Evolutionary conservation across 1,139 yeast genomes (phyloP), one percentile per base, ranked within the genome.

Genomic region (Sugiyamaella grinbergsii): DNA sequence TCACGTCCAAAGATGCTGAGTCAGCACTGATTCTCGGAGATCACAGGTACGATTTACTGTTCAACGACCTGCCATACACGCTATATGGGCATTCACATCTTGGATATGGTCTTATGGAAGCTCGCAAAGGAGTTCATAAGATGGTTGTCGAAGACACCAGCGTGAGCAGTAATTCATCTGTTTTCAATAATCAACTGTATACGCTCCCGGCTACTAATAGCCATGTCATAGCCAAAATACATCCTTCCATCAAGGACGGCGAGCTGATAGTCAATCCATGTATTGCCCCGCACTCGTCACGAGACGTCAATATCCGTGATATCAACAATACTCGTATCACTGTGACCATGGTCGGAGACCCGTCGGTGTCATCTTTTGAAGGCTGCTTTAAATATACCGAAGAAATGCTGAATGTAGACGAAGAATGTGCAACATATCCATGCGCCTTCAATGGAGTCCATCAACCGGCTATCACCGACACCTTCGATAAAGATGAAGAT

Each of bases 391-490:
- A 75, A 66, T 69, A 88, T 50, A 86, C 96, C 6, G 96, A 88
- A 64, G 67, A 76, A 50, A 79, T 86, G 24, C 76, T 90, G 68
- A 83, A 86, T 69, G 86, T 87, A 70, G 95, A 88, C 37, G 75
- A 79, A 8, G 81, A 77, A 57, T 90, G 97, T 75, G 65, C 73
- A 2, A 66, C 74, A 37, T 77, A 80, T 54, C 93, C 96, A 49
- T 90, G 97, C 71, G 88, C 95, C 1, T 89, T 90, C 76, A 90
- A 90, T 64, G 96, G 97, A 62, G 83, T 88, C 47, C 91, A 90
- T 68, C 97, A 90, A 71, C 97, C 97, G n/a, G 85, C 95, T 1
- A 74, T 90, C 59, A 81, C 81, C 39, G 79, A 76, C 58, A 80
- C 93, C n/a, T 89, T 90, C 73, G 75, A 78, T 54, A 75, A 74